A percentile compares a stretch with the other conserved stretches of the same genome.
These are phyloP conservation scores for Calonectria ilicicola DNA, from an alignment of 2,329 filamentous ascomycete species.

Conservation along the genomic window DNA sequence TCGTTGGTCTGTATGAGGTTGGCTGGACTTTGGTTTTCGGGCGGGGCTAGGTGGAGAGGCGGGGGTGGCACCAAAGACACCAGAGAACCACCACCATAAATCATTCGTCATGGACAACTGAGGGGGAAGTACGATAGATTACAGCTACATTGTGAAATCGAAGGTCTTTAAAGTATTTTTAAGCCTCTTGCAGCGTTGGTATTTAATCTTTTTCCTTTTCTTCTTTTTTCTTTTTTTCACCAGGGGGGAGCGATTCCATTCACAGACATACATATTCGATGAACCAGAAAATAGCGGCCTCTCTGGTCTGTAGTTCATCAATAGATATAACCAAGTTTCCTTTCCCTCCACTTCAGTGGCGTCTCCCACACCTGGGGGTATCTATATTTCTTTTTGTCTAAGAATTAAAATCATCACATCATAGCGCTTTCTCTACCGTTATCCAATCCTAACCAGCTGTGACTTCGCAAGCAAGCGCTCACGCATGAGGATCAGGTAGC, in stretches of 20 bases:
- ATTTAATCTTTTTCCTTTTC: too few relatives aligned
- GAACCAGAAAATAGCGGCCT: not conserved
- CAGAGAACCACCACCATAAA: not conserved
- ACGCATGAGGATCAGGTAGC: conserved; percentile 75
- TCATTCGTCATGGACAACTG: not conserved
- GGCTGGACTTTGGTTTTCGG: conserved; percentile 22
- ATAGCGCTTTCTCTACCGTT: not conserved
- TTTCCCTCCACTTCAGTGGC: not conserved
- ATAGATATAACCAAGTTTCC: not conserved
- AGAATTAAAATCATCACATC: not conserved
- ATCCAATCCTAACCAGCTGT: not conserved
- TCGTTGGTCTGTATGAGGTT: conserved; percentile 11
- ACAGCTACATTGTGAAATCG: not conserved
- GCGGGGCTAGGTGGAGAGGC: conserved; percentile 25
- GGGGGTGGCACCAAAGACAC: not conserved
- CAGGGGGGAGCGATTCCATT: not conserved
- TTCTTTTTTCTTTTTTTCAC: not conserved
- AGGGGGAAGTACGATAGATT: not conserved
- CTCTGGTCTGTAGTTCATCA: not conserved
- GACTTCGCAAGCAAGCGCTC: conserved; percentile 25
- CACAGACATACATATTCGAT: not conserved
- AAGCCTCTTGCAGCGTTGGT: too few relatives aligned
- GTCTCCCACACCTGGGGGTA: conserved; percentile 17
- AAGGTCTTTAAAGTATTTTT: too few relatives aligned
- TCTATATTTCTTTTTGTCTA: conserved; percentile 9